phyloP scores from a whole-genome alignment of 192 early-diverging fungal genomes.

The Coemansia sp. region DNA sequence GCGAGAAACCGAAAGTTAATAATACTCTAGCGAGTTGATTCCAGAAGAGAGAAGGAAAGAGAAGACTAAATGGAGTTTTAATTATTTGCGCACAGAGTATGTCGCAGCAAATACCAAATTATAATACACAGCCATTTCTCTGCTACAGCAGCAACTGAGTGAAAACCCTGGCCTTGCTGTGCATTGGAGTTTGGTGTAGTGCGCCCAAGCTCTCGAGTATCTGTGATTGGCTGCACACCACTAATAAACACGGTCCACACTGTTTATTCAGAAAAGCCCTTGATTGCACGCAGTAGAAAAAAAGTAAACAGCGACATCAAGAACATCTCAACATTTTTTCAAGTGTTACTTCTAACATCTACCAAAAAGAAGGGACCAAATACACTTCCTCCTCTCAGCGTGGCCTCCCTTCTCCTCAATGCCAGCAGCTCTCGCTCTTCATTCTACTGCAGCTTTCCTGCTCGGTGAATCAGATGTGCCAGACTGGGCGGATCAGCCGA shows the following conservation, averaged over 20 bases:
- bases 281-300: not conserved
- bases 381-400: not conserved
- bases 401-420: not conserved
- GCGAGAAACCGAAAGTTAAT: not conserved
- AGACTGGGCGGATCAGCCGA: not conserved
- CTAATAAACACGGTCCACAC: not conserved
- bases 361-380: not conserved
- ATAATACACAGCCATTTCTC: too few species aligned
- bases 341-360: not conserved
- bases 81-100: not conserved
- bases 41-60: conserved; percentile 1
- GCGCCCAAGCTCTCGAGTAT: not conserved
- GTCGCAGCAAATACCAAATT: not conserved
- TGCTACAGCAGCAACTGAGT: too few species aligned
- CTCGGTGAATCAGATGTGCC: not conserved
- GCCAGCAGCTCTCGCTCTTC: not conserved
- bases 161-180: conserved; percentile 4
- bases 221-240: not conserved
- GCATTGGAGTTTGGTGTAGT: not conserved
- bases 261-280: not conserved
- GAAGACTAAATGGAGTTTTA: not conserved
- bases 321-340: not conserved
- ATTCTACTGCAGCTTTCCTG: not conserved
- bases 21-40: not conserved
- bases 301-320: not conserved